Evolutionary conservation across 495 filamentous ascomycete species (phyloP).

Genomic region (Aspergillus sclerotioniger): DNA sequence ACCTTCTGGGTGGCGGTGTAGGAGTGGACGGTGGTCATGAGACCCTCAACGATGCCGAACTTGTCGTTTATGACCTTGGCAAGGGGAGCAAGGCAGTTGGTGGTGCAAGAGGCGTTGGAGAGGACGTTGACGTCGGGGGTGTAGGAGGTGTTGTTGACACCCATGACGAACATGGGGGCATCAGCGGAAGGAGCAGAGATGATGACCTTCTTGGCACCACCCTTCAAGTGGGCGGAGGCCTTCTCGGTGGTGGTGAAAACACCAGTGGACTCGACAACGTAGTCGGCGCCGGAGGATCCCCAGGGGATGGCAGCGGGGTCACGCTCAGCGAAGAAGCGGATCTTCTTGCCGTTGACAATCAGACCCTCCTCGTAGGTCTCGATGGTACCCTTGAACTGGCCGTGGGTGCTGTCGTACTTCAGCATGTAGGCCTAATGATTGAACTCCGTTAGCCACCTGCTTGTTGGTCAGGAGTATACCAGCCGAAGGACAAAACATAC

Average conservation of each 20-base stretch:
- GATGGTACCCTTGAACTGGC: conserved; percentile 90
- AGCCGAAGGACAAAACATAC: conserved; percentile 56
- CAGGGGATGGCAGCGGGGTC: conserved; percentile 93
- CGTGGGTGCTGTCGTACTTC: conserved; percentile 97
- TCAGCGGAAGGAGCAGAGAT: conserved; percentile 99
- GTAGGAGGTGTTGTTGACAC: conserved; percentile 94
- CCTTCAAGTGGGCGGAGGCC: conserved; percentile 93
- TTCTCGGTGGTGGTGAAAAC: conserved; percentile 99
- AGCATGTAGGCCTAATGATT: conserved; percentile 87
- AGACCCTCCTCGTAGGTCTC: conserved; percentile 72
- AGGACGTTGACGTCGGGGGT: conserved; percentile 84
- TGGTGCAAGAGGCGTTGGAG: conserved; percentile 99
- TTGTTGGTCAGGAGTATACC: neutral
- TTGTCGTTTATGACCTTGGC: conserved; percentile 99
- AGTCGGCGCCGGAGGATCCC: conserved; percentile 82
- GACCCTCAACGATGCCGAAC: conserved; percentile 94
- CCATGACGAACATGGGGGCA: conserved; percentile 99
- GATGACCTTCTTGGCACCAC: conserved; percentile 99
- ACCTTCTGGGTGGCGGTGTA: conserved; percentile 99
- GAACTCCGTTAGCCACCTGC: conserved; percentile 12
- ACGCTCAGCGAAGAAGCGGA: conserved; percentile 93
- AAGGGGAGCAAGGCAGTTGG: conserved; percentile 98
- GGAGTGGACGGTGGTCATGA: conserved; percentile 99
- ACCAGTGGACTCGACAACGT: conserved; percentile 98
- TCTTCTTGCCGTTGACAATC: conserved; percentile 88